A percentile compares a stretch with the other conserved stretches of the same genome.
Conservation (phyloP, 2,329 filamentous ascomycete species). For the Trichocomaceae sp. region DNA sequence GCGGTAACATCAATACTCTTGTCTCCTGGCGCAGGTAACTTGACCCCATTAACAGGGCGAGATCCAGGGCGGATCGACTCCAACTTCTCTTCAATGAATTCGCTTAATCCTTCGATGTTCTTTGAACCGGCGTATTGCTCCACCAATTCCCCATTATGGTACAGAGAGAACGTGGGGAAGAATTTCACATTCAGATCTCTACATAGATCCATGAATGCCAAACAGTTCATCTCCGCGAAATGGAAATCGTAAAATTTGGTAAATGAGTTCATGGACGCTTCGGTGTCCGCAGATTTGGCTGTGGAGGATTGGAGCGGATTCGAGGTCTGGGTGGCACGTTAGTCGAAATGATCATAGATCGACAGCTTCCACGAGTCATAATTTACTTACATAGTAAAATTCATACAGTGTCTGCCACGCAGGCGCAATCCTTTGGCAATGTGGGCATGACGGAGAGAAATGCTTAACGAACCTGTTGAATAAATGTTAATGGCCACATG, state of each 20-base stretch:
- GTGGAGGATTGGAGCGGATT: slow-evolving; percentile 55
- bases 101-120: slow-evolving; percentile 58
- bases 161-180: slow-evolving; percentile 74
- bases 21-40: slow-evolving; percentile 66
- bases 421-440: slow-evolving; percentile 75
- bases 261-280: slow-evolving; percentile 58
- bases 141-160: slow-evolving; percentile 65
- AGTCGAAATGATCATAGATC: slow-evolving; percentile 13
- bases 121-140: slow-evolving; percentile 61
- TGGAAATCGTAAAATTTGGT: slow-evolving; percentile 80
- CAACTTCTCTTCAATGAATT: slow-evolving; percentile 67
- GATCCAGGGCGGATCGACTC: slow-evolving; percentile 76
- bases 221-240: slow-evolving; percentile 80
- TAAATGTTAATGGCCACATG: slow-evolving; percentile 15
- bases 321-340: slow-evolving; percentile 57
- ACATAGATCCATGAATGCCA: slow-evolving; percentile 76
- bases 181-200: slow-evolving; percentile 57
- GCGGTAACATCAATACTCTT: slow-evolving; percentile 40
- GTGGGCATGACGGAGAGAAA: slow-evolving; percentile 51
- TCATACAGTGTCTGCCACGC: slow-evolving; percentile 90
- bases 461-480: slow-evolving; percentile 46
- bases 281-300: slow-evolving; percentile 44
- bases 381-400: slow-evolving; percentile 59
- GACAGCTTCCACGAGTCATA: background rate
- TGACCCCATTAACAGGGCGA: slow-evolving; percentile 59